These are phyloP conservation scores for Vigna hirtella DNA, from an alignment of 306 rosid genomes.

Conservation along the genomic window DNA sequence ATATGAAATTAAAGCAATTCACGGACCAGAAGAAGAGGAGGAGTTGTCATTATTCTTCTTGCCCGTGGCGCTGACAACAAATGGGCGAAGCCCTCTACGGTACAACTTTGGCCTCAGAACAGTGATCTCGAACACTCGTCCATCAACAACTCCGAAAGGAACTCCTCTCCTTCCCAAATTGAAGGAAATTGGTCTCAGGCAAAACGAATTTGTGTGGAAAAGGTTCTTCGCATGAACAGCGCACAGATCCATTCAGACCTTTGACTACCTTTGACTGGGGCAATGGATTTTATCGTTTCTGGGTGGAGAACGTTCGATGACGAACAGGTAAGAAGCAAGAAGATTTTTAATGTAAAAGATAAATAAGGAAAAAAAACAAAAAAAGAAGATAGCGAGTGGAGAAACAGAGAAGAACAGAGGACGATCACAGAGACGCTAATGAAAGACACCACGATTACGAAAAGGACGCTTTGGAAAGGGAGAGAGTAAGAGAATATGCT, in stretches of 20 bases:
- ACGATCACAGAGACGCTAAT: conserved; percentile 5
- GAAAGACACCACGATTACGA: conserved; percentile 36
- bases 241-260: conserved; percentile 75
- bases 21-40: conserved; percentile 62
- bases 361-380: not conserved
- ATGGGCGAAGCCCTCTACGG: conserved; percentile 47
- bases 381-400: not conserved
- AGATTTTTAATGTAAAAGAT: conserved; percentile 10
- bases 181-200: conserved; percentile 58
- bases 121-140: conserved; percentile 56
- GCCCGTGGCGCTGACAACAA: conserved; percentile 62
- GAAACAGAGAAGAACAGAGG: conserved; percentile 32
- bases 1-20: conserved; percentile 20
- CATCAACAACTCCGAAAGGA: conserved; percentile 50
- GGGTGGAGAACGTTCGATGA: conserved; percentile 2
- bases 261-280: conserved; percentile 2
- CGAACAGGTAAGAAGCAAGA: not conserved
- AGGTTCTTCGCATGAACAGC: conserved; percentile 62
- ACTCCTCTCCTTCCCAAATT: conserved; percentile 46
- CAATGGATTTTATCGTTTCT: conserved; percentile 12
- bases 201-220: conserved; percentile 54
- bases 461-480: conserved; percentile 30
- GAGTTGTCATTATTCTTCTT: conserved; percentile 74
- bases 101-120: conserved; percentile 51
- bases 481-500: conserved; percentile 35